Evolutionary conservation across 768 basidiomycete species (phyloP), one percentile per base, ranked within the genome.

Genomic region (Lactarius psammicola): DNA sequence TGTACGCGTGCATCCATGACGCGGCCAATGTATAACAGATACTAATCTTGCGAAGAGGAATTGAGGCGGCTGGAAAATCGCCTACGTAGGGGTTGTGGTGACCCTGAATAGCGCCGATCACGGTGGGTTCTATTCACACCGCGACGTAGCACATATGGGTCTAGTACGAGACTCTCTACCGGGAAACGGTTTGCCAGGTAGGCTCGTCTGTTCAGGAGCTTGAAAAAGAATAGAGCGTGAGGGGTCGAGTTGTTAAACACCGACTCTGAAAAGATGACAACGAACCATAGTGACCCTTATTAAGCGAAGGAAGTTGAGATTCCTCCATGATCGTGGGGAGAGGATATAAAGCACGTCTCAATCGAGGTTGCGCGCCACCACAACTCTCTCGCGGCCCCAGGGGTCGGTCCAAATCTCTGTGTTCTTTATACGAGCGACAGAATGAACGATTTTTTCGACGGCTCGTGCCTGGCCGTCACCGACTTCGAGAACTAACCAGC

Each of bases 391-490:
- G 69, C 83, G 84, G 56, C 84, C 86, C 87, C 87, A 95, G 66
- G 87, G 89, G 76, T 95, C 94, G 66, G 75, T 74, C 93, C 92
- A 95, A 42, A 91, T 82, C 71, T 89, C 83, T 5, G 85, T 81
- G 40, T 75, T 71, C 67, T 70, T 71, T 55, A 91, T 73, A 44
- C 77, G 72, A 51, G 80, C 82, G n/a, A 78, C 78, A 18, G 75
- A 63, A 62, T 74, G 76, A 70, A 95, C 78, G 58, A 95, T 85
- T 2, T 72, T 70, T 62, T 81, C 74, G 23, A 95, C 93, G 2
- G 76, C 80, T 2, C 76, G 72, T 18, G 88, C 90, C 77, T 95
- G 94, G 15, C 80, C 79, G 34, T 85, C 79, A 3, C 93, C 94
- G 33, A 95, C 85, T 76, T 96, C 94, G 36, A 96, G 81, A 3